phyloP scores from a whole-genome alignment of 2,329 filamentous ascomycete genomes.

The Nemania sp. region DNA sequence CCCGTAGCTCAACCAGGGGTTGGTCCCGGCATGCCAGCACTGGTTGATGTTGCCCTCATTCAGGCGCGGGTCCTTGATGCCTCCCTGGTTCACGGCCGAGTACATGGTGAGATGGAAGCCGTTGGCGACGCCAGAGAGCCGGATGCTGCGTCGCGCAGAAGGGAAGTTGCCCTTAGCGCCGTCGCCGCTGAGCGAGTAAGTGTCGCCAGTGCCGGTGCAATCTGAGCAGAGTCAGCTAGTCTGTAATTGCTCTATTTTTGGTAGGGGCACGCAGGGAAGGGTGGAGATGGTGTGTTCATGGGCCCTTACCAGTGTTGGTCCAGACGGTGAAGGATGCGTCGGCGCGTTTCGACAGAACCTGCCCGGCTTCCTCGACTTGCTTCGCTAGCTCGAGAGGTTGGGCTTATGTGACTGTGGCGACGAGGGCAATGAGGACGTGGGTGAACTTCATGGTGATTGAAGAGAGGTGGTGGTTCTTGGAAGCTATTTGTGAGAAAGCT shows the following conservation, averaged over 20 bases:
- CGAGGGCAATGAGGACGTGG: not conserved
- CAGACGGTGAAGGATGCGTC: not conserved
- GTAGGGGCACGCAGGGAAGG: not conserved
- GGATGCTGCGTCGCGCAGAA: not conserved
- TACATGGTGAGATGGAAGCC: constrained; percentile 6
- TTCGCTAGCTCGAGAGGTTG: not conserved
- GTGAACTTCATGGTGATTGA: constrained; percentile 10
- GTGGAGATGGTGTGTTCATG: not conserved
- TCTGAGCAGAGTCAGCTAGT: not conserved
- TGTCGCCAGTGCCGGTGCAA: not conserved
- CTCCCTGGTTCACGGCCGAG: not conserved
- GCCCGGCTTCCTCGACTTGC: not conserved
- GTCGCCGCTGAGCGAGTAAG: not conserved
- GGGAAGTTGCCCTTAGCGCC: constrained; percentile 18
- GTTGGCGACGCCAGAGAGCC: not conserved
- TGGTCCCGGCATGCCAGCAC: not conserved
- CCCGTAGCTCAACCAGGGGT: not conserved
- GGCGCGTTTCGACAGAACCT: not conserved
- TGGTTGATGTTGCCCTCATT: constrained; percentile 6
- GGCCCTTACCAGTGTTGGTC: not conserved
- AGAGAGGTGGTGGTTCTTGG: too few species aligned
- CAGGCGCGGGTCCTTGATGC: not conserved
- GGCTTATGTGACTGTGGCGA: constrained; percentile 2
- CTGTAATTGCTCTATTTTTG: not conserved
- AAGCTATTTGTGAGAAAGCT: too few species aligned